Evolutionary conservation across 2,329 filamentous ascomycete genomes (phyloP).

Genomic region (Colletotrichum paranaense): DNA sequence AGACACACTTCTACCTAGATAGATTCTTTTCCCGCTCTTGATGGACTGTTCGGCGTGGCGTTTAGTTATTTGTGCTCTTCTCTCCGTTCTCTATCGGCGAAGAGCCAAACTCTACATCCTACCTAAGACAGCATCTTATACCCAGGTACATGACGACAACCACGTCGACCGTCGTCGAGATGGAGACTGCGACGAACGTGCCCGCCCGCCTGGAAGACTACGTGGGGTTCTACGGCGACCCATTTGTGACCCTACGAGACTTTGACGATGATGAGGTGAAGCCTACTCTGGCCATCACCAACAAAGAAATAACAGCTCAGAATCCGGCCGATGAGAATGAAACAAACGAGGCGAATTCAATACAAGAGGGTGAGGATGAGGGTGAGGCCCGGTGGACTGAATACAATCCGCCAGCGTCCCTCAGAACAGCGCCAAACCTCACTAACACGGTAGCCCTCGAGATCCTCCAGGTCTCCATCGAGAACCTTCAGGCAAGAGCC

Average conservation of each 20-base stretch:
- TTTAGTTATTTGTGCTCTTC: not conserved
- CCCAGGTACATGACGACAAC: not conserved
- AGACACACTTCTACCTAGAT: not conserved
- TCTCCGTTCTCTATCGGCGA: not conserved
- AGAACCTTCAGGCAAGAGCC: constrained; percentile 54
- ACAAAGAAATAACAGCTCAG: constrained; percentile 37
- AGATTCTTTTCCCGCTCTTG: not conserved
- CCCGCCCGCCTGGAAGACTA: constrained; percentile 40
- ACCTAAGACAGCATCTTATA: not conserved
- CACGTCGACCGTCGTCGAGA: not conserved
- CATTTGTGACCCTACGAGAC: constrained; percentile 40
- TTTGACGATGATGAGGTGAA: constrained; percentile 14
- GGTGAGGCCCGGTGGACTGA: constrained; percentile 55
- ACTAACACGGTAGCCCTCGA: constrained; percentile 53
- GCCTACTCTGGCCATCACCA: not conserved
- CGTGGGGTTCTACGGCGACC: constrained; percentile 44
- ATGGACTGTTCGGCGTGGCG: not conserved
- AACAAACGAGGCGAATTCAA: constrained; percentile 38
- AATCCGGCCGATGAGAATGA: constrained; percentile 5
- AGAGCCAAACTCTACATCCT: not conserved
- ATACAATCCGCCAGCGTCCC: constrained; percentile 57
- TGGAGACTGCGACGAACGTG: not conserved
- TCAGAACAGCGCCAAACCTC: constrained; percentile 51
- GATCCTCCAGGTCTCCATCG: constrained; percentile 57
- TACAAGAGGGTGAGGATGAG: constrained; percentile 38